A percentile compares a stretch with the other conserved stretches of the same genome.
phyloP scores from a whole-genome alignment of 805 yeast species.

The Metschnikowia kofuensis region DNA sequence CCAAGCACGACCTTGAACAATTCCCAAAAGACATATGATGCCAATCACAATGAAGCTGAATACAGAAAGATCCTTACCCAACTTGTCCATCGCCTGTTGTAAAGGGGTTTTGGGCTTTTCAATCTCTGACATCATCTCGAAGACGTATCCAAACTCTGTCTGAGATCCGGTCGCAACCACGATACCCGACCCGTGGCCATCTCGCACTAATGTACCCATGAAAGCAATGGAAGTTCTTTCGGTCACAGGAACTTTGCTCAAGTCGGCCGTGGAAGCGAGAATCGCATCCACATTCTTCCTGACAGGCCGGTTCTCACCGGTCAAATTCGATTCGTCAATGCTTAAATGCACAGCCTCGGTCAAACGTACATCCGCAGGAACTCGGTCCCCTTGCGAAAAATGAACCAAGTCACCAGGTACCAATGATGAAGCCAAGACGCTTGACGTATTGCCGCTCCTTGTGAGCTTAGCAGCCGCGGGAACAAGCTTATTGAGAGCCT shows the following conservation, averaged over 20 bases:
- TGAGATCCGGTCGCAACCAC: slow-evolving; percentile 87
- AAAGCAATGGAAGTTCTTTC: slow-evolving; percentile 79
- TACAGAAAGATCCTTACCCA: slow-evolving; percentile 86
- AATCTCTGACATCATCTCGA: slow-evolving; percentile 90
- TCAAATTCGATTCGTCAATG: slow-evolving; percentile 90
- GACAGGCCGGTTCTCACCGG: slow-evolving; percentile 93
- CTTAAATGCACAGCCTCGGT: slow-evolving; percentile 73
- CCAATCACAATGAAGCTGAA: slow-evolving; percentile 88
- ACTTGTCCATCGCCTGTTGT: slow-evolving; percentile 91
- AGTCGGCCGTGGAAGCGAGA: slow-evolving; percentile 9
- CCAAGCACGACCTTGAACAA: slow-evolving; percentile 91
- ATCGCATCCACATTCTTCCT: slow-evolving; percentile 56
- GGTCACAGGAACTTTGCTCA: slow-evolving; percentile 51
- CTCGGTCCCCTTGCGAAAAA: slow-evolving; percentile 88
- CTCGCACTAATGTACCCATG: slow-evolving; percentile 97
- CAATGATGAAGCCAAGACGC: slow-evolving; percentile 79
- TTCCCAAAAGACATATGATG: slow-evolving; percentile 84
- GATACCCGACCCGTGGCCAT: slow-evolving; percentile 91
- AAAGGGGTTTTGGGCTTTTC: slow-evolving; percentile 98
- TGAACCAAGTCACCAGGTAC: slow-evolving; percentile 97
- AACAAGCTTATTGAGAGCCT: slow-evolving; percentile 87
- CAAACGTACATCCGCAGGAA: slow-evolving; percentile 92
- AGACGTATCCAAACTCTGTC: slow-evolving; percentile 93
- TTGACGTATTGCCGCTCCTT: slow-evolving; percentile 72
- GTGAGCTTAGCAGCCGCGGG: slow-evolving; percentile 96